Base-by-base conservation (phyloP, 306 rosid genomes). In the Medicago lupulina region DNA sequence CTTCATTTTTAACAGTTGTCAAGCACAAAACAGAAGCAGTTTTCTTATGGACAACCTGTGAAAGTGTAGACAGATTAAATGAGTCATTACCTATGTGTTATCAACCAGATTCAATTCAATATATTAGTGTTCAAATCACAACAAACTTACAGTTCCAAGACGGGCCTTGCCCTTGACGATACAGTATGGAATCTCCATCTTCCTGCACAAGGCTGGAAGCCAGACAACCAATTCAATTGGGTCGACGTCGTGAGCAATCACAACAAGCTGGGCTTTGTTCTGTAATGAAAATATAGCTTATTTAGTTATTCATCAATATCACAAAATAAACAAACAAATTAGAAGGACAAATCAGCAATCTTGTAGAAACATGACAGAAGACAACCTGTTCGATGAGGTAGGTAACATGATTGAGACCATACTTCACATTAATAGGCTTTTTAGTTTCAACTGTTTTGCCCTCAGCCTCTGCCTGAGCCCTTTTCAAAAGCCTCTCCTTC, bases 121-220 rank as follows among this genome's bases (percentile, higher is more conserved):
- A 28, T 3, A 28, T 28, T 8, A 25, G n/a, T 0, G n/a, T 4
- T 9, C 0, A 53, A 8, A 70, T 7, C 1, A 28, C 4, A n/a
- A 36, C 13, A 9, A 14, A 15, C 36, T 66, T 89, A 91, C 97
- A 36, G 95, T 59, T 81, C 97, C 97, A 40, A 91, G 49, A 15
- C 97, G 92, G 1, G 97, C 86, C 82, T 89, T 91, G n/a, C 97
- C 97, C 83, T 89, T 91, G 41, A 91, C 97, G 13, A 91, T 91
- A 89, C 97, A 91, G 81, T 91, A 89, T 0, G 97, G 97, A 41
- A 91, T 89, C 74, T 91, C 97, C 97, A 91, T 91, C 77, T 91
- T 91, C 82, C 97, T 86, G 78, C 97, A 91, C 80, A 91, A 75
- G 0, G 97, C 89, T 4, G 97, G 97, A 62, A 91, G 92, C 97